Conservation (phyloP, 2,329 filamentous ascomycete genomes). For the Trichoderma aggressivum region DNA sequence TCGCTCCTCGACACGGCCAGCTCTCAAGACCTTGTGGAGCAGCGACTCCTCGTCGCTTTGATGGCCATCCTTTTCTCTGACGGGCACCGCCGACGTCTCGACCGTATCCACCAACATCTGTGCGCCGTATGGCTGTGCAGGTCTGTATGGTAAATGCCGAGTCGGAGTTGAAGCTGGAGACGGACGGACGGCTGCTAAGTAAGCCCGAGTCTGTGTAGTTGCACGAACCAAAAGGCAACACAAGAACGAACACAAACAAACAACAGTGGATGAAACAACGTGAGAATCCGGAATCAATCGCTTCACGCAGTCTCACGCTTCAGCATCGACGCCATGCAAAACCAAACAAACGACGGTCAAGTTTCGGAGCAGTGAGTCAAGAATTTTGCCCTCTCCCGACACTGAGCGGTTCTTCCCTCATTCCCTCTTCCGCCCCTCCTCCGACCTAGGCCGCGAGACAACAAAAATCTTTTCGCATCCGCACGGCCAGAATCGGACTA, state of each 20-base stretch:
- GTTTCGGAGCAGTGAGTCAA: not conserved
- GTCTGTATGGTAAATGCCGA: not conserved
- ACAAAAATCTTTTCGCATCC: slow-evolving; percentile 4
- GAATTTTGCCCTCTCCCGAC: not conserved
- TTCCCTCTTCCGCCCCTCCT: not conserved
- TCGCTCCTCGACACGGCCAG: slow-evolving; percentile 41
- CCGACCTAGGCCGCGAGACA: not conserved
- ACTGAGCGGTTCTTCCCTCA: not conserved
- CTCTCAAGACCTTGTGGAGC: slow-evolving; percentile 34
- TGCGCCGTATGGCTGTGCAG: not conserved
- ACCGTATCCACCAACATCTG: slow-evolving; percentile 14
- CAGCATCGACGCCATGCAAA: not conserved
- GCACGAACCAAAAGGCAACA: not conserved
- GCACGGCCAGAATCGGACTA: not conserved
- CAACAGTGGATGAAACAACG: not conserved
- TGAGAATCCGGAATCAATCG: too few relatives aligned
- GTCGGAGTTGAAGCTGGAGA: not conserved
- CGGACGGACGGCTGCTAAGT: not conserved
- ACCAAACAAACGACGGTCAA: not conserved
- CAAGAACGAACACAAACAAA: not conserved
- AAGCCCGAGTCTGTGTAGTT: not conserved
- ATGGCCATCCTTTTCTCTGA: slow-evolving; percentile 24
- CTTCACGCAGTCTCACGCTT: not conserved
- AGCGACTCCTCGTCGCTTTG: slow-evolving; percentile 28
- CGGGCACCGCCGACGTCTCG: not conserved